A percentile compares a stretch with the other conserved stretches of the same genome.
phyloP scores from a whole-genome alignment of 2,329 filamentous ascomycete species.

The Fusarium duplospermum region DNA sequence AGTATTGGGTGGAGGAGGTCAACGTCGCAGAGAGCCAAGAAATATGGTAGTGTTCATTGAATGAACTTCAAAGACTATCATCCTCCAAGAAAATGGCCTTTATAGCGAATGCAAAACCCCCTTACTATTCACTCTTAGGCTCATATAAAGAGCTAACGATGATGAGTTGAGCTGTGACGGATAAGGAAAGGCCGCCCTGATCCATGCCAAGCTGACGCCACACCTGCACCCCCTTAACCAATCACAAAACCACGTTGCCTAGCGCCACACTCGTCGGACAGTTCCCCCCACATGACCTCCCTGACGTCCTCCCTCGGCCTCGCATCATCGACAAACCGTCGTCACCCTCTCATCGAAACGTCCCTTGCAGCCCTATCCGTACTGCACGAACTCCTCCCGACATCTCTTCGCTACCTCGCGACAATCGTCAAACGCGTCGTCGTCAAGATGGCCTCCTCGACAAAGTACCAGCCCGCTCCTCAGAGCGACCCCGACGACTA shows the following conservation, averaged over 20 bases:
- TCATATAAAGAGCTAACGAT: background rate
- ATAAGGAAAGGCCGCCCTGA: background rate
- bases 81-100: background rate
- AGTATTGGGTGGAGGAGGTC: background rate
- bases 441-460: conserved; percentile 73
- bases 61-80: background rate
- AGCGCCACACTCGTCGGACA: conserved; percentile 34
- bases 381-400: background rate
- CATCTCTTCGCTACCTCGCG: background rate
- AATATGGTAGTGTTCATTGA: background rate
- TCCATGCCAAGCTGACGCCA: conserved; percentile 32
- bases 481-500: conserved; percentile 89
- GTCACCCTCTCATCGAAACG: conserved; percentile 29
- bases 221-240: conserved; percentile 37
- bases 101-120: background rate
- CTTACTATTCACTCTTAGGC: background rate
- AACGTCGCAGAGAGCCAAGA: background rate
- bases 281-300: conserved; percentile 40
- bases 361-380: conserved; percentile 16
- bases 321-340: conserved; percentile 38
- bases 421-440: background rate
- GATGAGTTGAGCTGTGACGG: background rate
- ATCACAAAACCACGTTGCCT: conserved; percentile 18
- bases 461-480: conserved; percentile 86
- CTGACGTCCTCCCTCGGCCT: conserved; percentile 22